Percentiles rank a stretch among this genome's conserved stretches.
phyloP scores from a whole-genome alignment of 2,329 filamentous ascomycete genomes.

The Geosmithia putterillii region DNA sequence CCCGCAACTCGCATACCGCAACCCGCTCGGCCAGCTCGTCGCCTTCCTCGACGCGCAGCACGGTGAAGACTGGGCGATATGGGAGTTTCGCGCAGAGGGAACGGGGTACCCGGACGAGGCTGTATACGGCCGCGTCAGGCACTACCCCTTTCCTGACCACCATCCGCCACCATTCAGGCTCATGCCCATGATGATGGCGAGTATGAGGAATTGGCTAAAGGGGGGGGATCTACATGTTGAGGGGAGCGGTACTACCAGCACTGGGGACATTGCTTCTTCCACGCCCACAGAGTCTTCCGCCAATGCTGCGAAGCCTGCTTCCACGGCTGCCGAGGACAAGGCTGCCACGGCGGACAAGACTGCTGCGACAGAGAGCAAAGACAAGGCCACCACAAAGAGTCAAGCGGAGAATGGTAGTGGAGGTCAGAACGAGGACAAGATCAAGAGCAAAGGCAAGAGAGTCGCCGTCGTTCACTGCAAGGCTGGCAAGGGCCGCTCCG shows the following conservation, averaged over 20 bases:
- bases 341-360: slow-evolving; percentile 2
- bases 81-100: slow-evolving; percentile 95
- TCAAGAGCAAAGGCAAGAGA: slow-evolving; percentile 25
- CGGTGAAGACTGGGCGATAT: slow-evolving; percentile 78
- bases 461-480: slow-evolving; percentile 95
- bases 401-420: slow-evolving; percentile 16
- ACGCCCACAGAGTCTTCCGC: neutral
- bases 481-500: slow-evolving; percentile 87
- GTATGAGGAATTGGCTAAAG: slow-evolving; percentile 81
- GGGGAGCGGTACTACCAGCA: neutral
- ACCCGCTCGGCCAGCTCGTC: slow-evolving; percentile 78
- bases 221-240: slow-evolving; percentile 27
- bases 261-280: neutral
- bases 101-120: slow-evolving; percentile 89
- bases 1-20: slow-evolving; percentile 85
- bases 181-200: slow-evolving; percentile 78
- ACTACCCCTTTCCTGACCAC: slow-evolving; percentile 95
- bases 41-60: slow-evolving; percentile 81
- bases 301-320: neutral
- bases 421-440: slow-evolving; percentile 11
- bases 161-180: slow-evolving; percentile 89
- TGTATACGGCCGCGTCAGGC: slow-evolving; percentile 73
- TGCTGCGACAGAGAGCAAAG: neutral
- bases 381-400: slow-evolving; percentile 2
- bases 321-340: neutral